Conservation (phyloP, 768 basidiomycete genomes). For the Panellus pusillus region DNA sequence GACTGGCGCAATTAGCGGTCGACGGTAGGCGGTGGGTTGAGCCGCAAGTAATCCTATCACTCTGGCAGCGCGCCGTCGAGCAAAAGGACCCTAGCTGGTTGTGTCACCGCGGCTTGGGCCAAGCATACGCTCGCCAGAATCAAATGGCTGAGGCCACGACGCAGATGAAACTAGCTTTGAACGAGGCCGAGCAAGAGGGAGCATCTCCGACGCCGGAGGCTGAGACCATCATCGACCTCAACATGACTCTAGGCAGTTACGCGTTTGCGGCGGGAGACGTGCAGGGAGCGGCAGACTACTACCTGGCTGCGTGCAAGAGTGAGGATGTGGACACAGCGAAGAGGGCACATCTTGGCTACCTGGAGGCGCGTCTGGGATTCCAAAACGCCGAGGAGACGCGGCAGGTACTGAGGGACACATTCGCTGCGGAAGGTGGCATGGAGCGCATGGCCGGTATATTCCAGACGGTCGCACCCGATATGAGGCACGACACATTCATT, state of each 20-base stretch:
- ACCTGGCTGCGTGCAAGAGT: not conserved
- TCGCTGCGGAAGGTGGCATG: not conserved
- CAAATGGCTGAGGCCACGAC: not conserved
- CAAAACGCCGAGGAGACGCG: not conserved
- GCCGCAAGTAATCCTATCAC: not conserved
- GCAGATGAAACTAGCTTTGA: constrained; percentile 1
- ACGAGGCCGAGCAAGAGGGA: not conserved
- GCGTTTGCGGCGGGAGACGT: not conserved
- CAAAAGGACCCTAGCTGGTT: not conserved
- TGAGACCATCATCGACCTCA: not conserved
- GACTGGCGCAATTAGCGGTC: not conserved
- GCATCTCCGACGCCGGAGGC: not conserved
- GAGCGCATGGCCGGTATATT: not conserved
- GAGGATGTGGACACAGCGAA: not conserved
- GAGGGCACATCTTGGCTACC: not conserved
- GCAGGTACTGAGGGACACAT: not conserved
- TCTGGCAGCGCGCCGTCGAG: not conserved
- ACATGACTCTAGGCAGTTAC: not conserved
- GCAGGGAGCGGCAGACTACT: not conserved
- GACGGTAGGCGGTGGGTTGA: not conserved
- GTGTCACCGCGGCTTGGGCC: not conserved
- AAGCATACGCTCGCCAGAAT: not conserved
- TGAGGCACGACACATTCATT: not conserved
- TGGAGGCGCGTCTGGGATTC: not conserved
- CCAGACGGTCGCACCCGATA: not conserved